Evolutionary conservation across 2,329 filamentous ascomycete genomes (phyloP), one percentile per base, ranked within the genome.

Genomic region (Chaetomium olivaceum): DNA sequence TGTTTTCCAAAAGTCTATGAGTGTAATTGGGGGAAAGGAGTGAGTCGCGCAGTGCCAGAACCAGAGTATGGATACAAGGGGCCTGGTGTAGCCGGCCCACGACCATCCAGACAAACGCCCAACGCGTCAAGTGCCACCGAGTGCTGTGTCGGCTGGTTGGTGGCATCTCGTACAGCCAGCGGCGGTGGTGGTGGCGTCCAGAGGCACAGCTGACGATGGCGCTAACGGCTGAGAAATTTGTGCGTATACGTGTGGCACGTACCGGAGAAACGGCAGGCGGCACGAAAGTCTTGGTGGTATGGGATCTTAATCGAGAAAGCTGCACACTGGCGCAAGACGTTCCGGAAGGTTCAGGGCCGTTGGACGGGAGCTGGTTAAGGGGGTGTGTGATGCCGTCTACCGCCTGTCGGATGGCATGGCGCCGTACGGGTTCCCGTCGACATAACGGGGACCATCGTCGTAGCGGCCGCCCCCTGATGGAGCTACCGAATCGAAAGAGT

Each of bases 361-460:
- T 27, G n/a, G 58, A 48, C 39, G 23, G 50, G 56, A 29, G 52
- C 36, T 52, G 43, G 54, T 8, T n/a, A 31, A 31, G 39, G 23
- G 33, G n/a, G 16, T 6, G 27, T 31, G 36, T 25, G 14, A 23
- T 62, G 54, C 62, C 55, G 58, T 68, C 64, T 73, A 80, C 70
- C 75, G 77, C 73, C 77, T 76, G 67, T 76, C 75, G 67, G 76
- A 75, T 62, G 76, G 79, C 59, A 84, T 73, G 52, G 77, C 74
- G 52, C 77, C 73, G 70, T 83, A 83, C 3, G 82, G 79, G 66
- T 82, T 82, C 61, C 79, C 81, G 67, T 84, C 81, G 55, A 76
- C 73, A 71, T 83, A 83, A 66, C 74, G 80, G 63, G 81, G 80
- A 61, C 77, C 79, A 50, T 83, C 81, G 64, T 79, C 74, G 67